These are phyloP conservation scores for Parastagonospora avenae DNA, from an alignment of 2,329 filamentous ascomycete species.

Conservation along the genomic window DNA sequence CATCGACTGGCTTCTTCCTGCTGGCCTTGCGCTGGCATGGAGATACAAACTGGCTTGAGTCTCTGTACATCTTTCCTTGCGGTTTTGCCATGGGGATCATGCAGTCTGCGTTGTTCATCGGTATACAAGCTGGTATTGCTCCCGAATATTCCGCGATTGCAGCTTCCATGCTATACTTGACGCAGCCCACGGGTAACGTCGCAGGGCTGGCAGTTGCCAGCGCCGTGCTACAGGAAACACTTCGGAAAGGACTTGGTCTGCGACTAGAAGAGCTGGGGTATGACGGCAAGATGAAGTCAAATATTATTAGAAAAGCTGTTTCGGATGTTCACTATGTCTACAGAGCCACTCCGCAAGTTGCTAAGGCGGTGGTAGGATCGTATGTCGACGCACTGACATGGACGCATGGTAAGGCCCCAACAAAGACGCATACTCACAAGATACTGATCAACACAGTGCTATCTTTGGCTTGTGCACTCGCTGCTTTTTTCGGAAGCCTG, in stretches of 20 bases:
- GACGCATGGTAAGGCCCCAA: slow-evolving; percentile 28
- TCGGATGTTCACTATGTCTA: slow-evolving; percentile 27
- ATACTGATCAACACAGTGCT: slow-evolving; percentile 16
- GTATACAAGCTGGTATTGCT: slow-evolving; percentile 29
- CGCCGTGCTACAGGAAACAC: slow-evolving; percentile 26
- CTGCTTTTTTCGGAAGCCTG: slow-evolving; percentile 21
- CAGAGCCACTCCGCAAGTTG: slow-evolving; percentile 16
- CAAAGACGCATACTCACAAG: neutral
- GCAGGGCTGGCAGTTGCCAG: slow-evolving; percentile 29
- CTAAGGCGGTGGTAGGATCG: slow-evolving; percentile 14
- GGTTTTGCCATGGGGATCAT: slow-evolving; percentile 35
- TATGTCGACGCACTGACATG: slow-evolving; percentile 31
- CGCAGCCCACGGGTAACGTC: slow-evolving; percentile 18
- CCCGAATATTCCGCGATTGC: slow-evolving; percentile 25
- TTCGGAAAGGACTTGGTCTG: slow-evolving; percentile 20
- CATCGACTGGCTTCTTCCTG: slow-evolving; percentile 26
- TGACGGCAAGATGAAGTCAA: slow-evolving; percentile 3
- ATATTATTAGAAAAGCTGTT: slow-evolving; percentile 25
- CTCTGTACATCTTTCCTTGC: slow-evolving; percentile 33
- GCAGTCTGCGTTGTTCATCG: slow-evolving; percentile 32
- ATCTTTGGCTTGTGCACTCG: slow-evolving; percentile 20
- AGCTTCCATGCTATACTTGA: slow-evolving; percentile 26
- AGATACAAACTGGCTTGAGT: slow-evolving; percentile 32
- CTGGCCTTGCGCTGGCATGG: slow-evolving; percentile 37
- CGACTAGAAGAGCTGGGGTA: slow-evolving; percentile 17